Evolutionary conservation across 768 basidiomycete species (phyloP).

Genomic region (Crucibulum laeve): DNA sequence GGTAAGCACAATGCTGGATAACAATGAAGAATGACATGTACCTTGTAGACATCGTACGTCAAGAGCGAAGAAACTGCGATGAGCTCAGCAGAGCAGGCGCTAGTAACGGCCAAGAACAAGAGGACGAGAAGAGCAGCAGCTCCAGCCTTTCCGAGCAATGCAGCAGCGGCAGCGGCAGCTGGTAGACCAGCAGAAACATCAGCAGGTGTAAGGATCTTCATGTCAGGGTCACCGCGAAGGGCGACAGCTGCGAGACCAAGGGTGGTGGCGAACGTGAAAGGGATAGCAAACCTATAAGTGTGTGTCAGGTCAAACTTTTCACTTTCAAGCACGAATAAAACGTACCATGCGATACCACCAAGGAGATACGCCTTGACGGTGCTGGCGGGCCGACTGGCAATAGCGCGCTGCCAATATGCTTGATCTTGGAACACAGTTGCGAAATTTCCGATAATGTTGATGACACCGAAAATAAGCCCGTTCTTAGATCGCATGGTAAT

Average conservation of each 20-base stretch:
- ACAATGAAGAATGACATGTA: constrained; percentile 12
- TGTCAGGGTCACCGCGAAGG: constrained; percentile 53
- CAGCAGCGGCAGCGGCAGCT: constrained; percentile 77
- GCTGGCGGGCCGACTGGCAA: constrained; percentile 79
- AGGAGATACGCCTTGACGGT: constrained; percentile 89
- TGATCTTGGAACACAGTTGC: constrained; percentile 55
- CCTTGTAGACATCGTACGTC: constrained; percentile 86
- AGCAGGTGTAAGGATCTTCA: constrained; percentile 41
- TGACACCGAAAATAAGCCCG: constrained; percentile 79
- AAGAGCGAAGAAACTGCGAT: constrained; percentile 85
- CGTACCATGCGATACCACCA: constrained; percentile 83
- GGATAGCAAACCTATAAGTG: constrained; percentile 67
- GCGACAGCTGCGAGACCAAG: constrained; percentile 88
- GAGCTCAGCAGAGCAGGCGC: constrained; percentile 83
- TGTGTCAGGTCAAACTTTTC: not conserved
- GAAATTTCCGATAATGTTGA: constrained; percentile 87
- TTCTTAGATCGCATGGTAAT: constrained; percentile 75
- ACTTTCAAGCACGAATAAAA: constrained; percentile 1
- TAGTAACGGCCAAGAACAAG: constrained; percentile 84
- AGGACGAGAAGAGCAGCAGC: constrained; percentile 76
- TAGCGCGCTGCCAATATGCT: constrained; percentile 91
- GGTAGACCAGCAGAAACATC: constrained; percentile 90
- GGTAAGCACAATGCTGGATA: not conserved
- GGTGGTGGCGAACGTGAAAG: constrained; percentile 82
- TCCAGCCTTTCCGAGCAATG: constrained; percentile 76